Base-by-base conservation (phyloP, 257 asterid genomes). In the Cordia subcordata region DNA sequence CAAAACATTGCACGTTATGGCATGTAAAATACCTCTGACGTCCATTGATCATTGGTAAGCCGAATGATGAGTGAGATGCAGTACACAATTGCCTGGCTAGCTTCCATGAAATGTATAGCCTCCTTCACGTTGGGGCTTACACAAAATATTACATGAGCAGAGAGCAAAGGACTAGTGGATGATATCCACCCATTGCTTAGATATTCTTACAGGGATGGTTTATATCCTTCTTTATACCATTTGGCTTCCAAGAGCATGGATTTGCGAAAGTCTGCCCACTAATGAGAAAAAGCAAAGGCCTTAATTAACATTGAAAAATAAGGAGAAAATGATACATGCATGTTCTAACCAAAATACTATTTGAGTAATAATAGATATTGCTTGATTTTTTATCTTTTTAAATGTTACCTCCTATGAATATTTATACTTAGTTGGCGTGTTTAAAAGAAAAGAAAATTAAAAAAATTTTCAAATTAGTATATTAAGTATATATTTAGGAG, bases 241-340 rank as follows among this genome's bases (percentile, higher is more conserved):
- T 62, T 71, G 12, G 95, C 89, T 70, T 83, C 95, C 59, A 72
- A 67, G 0, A 75, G 64, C 16, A 83, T 57, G 39, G 93, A 75
- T 50, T 74, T 75, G 67, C 89, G 81, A 61, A 83, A 81, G 10
- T 71, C 82, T 60, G 66, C 61, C 95, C 89, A 83, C 89, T 83
- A 8, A 8, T 5, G 38, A 45, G 16, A 10, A 32, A 39, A 39
- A 14, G n/a, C 4, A 2, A 1, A 4, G 10, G n/a, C n/a, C n/a
- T n/a, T n/a, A 27, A 27, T 27, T 13, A 42, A 11, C n/a, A 39
- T 17, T 12, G 13, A 58, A 21, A 11, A 12, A 9, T 19, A 12
- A n/a, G 42, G 8, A 17, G 1, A 10, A 20, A 11, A 13, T 8
- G 33, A 8, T 55, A 27, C 35, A 27, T 1, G 35, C 35, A 27